Evolutionary conservation across 768 basidiomycete species (phyloP).

Genomic region (Pisolithus albus): DNA sequence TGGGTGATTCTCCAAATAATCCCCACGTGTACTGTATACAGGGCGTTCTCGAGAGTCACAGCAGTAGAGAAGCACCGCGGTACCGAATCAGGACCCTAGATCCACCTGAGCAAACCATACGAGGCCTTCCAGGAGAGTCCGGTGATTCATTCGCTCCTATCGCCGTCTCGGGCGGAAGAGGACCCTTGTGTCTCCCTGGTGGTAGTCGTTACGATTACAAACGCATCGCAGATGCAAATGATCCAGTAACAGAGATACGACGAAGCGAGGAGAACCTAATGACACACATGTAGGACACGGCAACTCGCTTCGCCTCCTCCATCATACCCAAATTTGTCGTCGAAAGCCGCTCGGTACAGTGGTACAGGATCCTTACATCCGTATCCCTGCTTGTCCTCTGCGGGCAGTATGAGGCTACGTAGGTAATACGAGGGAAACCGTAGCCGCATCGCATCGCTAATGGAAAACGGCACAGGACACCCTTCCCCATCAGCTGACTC

Average conservation of each 20-base stretch:
- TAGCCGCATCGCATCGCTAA: neutral
- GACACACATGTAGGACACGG: too few relatives aligned
- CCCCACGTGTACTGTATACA: too few relatives aligned
- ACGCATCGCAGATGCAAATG: slow-evolving; percentile 15
- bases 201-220: slow-evolving; percentile 77
- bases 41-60: neutral
- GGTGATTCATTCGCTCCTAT: slow-evolving; percentile 52
- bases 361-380: slow-evolving; percentile 46
- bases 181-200: slow-evolving; percentile 72
- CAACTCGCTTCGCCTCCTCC: slow-evolving; percentile 61
- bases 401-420: slow-evolving; percentile 38
- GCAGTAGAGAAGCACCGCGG: neutral
- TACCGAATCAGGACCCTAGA: neutral
- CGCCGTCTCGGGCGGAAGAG: slow-evolving; percentile 63
- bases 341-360: slow-evolving; percentile 51
- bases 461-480: slow-evolving; percentile 34
- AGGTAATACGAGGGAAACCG: slow-evolving; percentile 75
- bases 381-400: slow-evolving; percentile 58
- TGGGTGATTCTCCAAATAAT: too few relatives aligned
- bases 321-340: slow-evolving; percentile 38
- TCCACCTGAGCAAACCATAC: slow-evolving; percentile 1
- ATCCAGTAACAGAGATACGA: too few relatives aligned
- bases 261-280: too few relatives aligned
- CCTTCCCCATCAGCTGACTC: slow-evolving; percentile 26
- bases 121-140: slow-evolving; percentile 27